phyloP scores from a whole-genome alignment of 768 basidiomycete genomes.

The Lentinula aciculospora region DNA sequence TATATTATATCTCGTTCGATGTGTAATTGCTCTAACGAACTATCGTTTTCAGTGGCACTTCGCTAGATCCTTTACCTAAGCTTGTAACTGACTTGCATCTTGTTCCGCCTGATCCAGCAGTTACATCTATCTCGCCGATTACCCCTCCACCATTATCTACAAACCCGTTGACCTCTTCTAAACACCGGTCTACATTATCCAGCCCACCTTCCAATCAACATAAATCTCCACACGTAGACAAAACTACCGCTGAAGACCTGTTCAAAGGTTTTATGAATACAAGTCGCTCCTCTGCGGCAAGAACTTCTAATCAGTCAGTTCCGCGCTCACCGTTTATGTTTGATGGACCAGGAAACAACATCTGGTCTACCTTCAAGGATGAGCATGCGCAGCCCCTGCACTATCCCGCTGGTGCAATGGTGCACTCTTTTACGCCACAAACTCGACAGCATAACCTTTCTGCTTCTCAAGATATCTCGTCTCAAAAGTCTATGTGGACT shows the following conservation, averaged over 20 bases:
- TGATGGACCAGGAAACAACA: conserved; percentile 44
- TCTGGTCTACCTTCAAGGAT: conserved; percentile 61
- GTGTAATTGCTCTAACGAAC: neutral
- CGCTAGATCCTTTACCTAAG: neutral
- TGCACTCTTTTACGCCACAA: neutral
- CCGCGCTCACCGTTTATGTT: conserved; percentile 49
- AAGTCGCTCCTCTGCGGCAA: conserved; percentile 19
- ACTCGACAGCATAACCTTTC: neutral
- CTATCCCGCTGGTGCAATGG: neutral
- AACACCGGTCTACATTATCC: neutral
- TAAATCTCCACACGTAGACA: conserved; percentile 17
- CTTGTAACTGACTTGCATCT: neutral
- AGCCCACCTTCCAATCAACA: neutral
- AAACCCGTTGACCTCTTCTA: neutral
- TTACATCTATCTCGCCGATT: neutral
- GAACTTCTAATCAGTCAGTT: conserved; percentile 22
- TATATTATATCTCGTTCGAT: neutral
- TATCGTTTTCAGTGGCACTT: neutral
- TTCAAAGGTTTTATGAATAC: conserved; percentile 47
- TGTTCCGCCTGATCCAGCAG: neutral
- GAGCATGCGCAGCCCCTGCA: conserved; percentile 40
- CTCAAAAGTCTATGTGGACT: neutral
- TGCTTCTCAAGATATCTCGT: conserved; percentile 3
- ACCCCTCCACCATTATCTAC: neutral
- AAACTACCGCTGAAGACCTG: conserved; percentile 65